Evolutionary conservation across 495 filamentous ascomycete genomes (phyloP), one percentile per base, ranked within the genome.

Genomic region (Achaetomiella virescens): DNA sequence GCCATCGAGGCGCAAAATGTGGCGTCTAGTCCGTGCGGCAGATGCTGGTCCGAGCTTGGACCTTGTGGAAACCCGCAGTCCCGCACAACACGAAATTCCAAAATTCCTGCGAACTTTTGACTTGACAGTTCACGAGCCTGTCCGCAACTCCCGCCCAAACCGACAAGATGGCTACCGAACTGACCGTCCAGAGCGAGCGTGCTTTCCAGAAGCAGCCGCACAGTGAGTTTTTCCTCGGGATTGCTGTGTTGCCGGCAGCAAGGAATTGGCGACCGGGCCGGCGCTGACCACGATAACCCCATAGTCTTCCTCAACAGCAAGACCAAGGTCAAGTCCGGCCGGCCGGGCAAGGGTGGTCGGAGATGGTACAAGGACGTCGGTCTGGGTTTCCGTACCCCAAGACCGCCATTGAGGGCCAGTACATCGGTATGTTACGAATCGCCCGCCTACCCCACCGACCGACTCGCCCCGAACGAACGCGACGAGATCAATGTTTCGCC

Each of bases 341-440:
- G 85, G 72, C 79, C 79, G 52, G 90, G 89, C 70, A 91, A 95
- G 84, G 70, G 70, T 64, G 88, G 87, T 63, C 85, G 91, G 69
- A 85, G 93, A 90, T 99, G 91, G 91, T 97, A 91, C 78, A 99
- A 99, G 88, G 95, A 99, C 70, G 89, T 99, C 71, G 93, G 93
- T 72, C 80, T 99, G 75, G 93, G 93, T 65, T 97, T 99, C 86
- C 85, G 88, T 77, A 97, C 95, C 72, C 93, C 71, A 91, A 89
- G 84, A 88, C 81, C 66, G 93, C 93, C 68, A 97, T 99, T 82
- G 91, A 97, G 79, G 93, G 93, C 72, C 85, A 75, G 73, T 99
- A 97, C 81, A 99, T 99, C 75, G 92, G 92, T 97, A 95, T 79
- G 90, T 81, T 47, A 8, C 46, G 35, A 51, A 40, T 12, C n/a